These are phyloP conservation scores for Ophiostoma australiae DNA, from an alignment of 2,329 filamentous ascomycete genomes.

Conservation along the genomic window DNA sequence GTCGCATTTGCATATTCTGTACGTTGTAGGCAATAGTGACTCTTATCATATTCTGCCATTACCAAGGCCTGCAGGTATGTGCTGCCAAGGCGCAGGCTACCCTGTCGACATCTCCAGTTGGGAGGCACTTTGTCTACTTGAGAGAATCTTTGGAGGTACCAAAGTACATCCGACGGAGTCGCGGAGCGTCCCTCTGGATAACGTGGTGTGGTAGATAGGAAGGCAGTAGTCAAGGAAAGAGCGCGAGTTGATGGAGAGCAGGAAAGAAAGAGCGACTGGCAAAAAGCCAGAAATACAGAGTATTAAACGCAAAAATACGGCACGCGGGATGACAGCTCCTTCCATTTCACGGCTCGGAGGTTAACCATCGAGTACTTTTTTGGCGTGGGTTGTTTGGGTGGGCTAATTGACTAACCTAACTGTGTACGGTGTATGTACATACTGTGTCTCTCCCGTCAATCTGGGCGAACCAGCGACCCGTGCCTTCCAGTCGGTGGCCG, in stretches of 20 bases:
- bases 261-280: neutral
- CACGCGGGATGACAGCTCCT: neutral
- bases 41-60: neutral
- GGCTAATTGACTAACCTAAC: neutral
- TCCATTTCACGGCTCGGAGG: neutral
- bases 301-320: neutral
- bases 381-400: constrained; percentile 2
- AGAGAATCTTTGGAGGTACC: neutral
- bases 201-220: neutral
- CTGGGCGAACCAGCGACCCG: constrained; percentile 17
- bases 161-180: no score
- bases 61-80: neutral
- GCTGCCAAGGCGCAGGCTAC: neutral
- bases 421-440: no score
- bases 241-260: neutral
- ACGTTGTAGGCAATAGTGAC: neutral
- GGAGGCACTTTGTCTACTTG: neutral
- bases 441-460: constrained; percentile 16
- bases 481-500: constrained; percentile 10
- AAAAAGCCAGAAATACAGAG: neutral
- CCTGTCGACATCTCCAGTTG: neutral
- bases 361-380: constrained; percentile 1
- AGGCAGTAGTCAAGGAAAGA: neutral
- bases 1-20: neutral
- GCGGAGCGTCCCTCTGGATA: neutral